Percentiles rank a stretch among this genome's conserved stretches.
These are phyloP conservation scores for Apium graveolens DNA, from an alignment of 129 eudicot species.

Conservation along the genomic window DNA sequence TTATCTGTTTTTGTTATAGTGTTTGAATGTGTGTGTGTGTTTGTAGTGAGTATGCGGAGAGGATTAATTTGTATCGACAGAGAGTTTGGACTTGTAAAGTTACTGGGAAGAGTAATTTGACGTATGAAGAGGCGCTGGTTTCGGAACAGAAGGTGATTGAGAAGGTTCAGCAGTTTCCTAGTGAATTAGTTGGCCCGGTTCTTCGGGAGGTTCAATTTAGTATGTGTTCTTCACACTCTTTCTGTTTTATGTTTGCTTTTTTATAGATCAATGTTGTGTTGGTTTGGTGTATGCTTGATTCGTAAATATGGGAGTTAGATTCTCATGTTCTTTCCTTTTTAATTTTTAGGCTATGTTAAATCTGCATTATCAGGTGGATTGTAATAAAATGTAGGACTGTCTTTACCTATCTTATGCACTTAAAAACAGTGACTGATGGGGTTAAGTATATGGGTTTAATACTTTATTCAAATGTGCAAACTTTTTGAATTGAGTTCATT, in stretches of 20 bases:
- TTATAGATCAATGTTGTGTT: background rate
- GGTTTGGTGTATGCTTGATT: background rate
- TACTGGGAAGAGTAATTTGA: constrained; percentile 75
- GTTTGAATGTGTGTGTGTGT: background rate
- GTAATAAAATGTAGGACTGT: background rate
- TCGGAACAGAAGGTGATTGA: constrained; percentile 71
- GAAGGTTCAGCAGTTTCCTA: constrained; percentile 69
- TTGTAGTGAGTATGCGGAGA: constrained; percentile 65
- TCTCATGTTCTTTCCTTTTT: background rate
- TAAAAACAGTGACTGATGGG: background rate
- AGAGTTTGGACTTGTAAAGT: constrained; percentile 86
- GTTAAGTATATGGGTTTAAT: background rate
- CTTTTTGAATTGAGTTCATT: background rate
- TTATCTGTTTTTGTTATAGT: background rate
- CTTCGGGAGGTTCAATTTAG: constrained; percentile 86
- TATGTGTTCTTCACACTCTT: constrained; percentile 20
- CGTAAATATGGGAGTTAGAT: background rate
- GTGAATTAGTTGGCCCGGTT: constrained; percentile 54
- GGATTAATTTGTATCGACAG: constrained; percentile 72
- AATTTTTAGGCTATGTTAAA: background rate
- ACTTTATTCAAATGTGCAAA: background rate
- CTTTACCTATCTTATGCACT: background rate
- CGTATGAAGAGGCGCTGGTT: constrained; percentile 88
- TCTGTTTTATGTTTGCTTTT: constrained; percentile 9
- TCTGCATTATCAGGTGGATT: background rate